These are phyloP conservation scores for Jackrogersella minutella DNA, from an alignment of 495 filamentous ascomycete genomes.

Conservation along the genomic window DNA sequence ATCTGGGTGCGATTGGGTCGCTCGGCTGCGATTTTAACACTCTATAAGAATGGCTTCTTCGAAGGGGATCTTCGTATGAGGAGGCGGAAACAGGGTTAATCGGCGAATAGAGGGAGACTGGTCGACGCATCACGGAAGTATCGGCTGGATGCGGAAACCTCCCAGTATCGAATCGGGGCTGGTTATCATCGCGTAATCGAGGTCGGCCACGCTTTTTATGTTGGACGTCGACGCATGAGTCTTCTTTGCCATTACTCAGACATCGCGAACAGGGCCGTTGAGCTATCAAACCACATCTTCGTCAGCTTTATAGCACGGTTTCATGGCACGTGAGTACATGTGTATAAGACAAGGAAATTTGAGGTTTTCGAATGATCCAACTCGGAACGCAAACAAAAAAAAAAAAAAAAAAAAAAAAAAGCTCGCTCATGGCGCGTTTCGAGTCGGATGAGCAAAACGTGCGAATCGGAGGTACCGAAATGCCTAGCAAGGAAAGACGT, in stretches of 20 bases:
- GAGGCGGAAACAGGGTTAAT: conserved; percentile 38
- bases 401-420: no score
- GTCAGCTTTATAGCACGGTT: conserved; percentile 29
- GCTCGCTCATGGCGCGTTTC: background rate
- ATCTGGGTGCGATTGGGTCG: conserved; percentile 55
- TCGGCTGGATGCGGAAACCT: conserved; percentile 56
- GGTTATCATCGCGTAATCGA: conserved; percentile 83
- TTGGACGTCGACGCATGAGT: conserved; percentile 91
- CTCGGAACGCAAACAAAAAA: no score
- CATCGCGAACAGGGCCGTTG: conserved; percentile 70
- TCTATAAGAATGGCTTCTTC: conserved; percentile 61
- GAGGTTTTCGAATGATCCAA: background rate
- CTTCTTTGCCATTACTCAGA: conserved; percentile 70
- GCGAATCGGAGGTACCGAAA: background rate
- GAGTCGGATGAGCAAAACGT: background rate
- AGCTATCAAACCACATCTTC: conserved; percentile 53
- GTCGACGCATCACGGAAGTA: conserved; percentile 54
- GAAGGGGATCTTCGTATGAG: conserved; percentile 57
- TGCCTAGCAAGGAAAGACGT: background rate
- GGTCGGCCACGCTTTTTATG: conserved; percentile 96
- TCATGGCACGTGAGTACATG: conserved; percentile 2
- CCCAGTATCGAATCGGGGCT: conserved; percentile 61
- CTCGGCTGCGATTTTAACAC: conserved; percentile 67
- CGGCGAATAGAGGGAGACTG: conserved; percentile 52
- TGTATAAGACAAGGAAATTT: conserved; percentile 1